Conservation (phyloP, 1,139 yeast species). For the Pichia sp. region DNA sequence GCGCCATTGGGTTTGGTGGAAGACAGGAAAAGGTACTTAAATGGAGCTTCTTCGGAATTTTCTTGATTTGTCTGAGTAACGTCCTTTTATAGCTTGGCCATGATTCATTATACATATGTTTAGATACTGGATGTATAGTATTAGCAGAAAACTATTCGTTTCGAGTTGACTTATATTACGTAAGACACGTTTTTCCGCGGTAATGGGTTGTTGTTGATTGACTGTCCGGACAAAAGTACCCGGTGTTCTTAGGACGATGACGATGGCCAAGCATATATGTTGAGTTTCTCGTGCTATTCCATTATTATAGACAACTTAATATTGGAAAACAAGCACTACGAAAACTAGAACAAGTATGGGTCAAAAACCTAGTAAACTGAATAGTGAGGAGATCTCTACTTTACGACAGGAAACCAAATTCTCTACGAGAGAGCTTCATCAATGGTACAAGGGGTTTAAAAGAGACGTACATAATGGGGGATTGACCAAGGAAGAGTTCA, state of each 20-base stretch:
- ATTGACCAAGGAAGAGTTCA: constrained; percentile 80
- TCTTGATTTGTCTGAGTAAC: constrained; percentile 27
- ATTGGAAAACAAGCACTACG: too few relatives aligned
- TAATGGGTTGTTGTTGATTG: not conserved
- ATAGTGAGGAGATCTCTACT: constrained; percentile 82
- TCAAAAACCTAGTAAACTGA: constrained; percentile 85
- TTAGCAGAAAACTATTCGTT: too few relatives aligned
- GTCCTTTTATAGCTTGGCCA: constrained; percentile 11
- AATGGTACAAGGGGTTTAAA: constrained; percentile 94
- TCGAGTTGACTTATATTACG: not conserved
- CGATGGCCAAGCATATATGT: not conserved
- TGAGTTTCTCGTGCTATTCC: not conserved
- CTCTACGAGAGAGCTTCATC: constrained; percentile 90
- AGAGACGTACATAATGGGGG: constrained; percentile 94
- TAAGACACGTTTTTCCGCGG: not conserved
- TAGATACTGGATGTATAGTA: too few relatives aligned
- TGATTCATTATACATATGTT: too few relatives aligned
- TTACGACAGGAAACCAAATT: constrained; percentile 86
- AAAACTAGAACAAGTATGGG: constrained; percentile 55
- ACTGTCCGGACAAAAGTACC: not conserved
- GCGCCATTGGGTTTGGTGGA: constrained; percentile 70
- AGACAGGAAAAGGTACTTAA: constrained; percentile 44
- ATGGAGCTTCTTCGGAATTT: constrained; percentile 28
- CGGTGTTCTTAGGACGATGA: not conserved
- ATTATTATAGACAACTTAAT: too few relatives aligned